Evolutionary conservation across 176 grass and related monocot species (phyloP), one percentile per base, ranked within the genome.

Genomic region (Metroxylon sagu): DNA sequence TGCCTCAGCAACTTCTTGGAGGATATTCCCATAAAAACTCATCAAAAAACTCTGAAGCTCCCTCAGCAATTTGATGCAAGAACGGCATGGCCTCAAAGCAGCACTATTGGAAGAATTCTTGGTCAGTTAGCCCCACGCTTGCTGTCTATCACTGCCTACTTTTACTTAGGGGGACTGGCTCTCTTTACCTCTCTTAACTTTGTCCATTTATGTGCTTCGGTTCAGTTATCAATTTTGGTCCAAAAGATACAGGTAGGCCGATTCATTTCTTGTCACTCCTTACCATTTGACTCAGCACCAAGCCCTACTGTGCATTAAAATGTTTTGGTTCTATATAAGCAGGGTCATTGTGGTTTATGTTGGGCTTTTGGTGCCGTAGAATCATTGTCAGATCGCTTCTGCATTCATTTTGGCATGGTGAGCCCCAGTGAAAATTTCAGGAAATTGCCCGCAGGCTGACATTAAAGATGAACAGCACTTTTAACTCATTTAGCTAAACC

Each of bases 291-390:
- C 74, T 60, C 16, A 1, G 5, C 7, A 10, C 10, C 66, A 0
- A 8, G 70, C 14, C 16, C 23, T 26, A 26, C 67, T 26, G 50
- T 58, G 61, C 52, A 19, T 26, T 74, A 19, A 76, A 27, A 61
- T 18, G 57, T 31, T 62, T 0, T 73, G 64, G 48, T 35, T 67
- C 50, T 54, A 54, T 49, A 60, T 81, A 15, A 16, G 52, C 75
- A 96, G 83, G 87, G 92, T 53, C 92, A 96, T 29, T 96, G 87
- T 80, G 92, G 92, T 39, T 87, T 87, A 5, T 90, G 92, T 29
- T 96, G 87, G 92, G 92, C 86, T 53, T 90, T 96, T 77, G 92
- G 72, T 55, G 92, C 87, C 25, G 92, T 96, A 49, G 92, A 96
- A 78, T 82, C 78, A 17, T 80, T 96, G 54, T 80, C 85, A 18